Percentiles rank a stretch among this genome's conserved stretches.
phyloP scores from a whole-genome alignment of 148 eudicot genomes.

The Suaeda aralocaspica region DNA sequence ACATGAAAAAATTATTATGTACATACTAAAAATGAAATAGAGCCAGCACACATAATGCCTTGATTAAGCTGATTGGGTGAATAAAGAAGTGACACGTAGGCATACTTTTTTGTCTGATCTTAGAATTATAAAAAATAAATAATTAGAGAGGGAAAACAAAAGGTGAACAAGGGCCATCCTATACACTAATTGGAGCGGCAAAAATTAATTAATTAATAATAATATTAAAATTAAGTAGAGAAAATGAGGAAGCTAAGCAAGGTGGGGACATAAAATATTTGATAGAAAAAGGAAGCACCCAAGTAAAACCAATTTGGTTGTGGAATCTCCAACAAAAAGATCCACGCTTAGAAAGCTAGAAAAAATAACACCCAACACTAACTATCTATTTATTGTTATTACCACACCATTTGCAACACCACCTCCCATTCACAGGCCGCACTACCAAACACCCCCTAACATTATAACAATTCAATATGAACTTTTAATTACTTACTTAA shows the following conservation, averaged over 20 bases:
- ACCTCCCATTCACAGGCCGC: constrained; percentile 1
- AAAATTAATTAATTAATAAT: constrained; percentile 1
- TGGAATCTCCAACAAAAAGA: constrained; percentile 85
- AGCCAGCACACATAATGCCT: constrained; percentile 22
- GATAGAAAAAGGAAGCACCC: constrained; percentile 32
- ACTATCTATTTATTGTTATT: too few species aligned
- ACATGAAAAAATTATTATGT: too few species aligned
- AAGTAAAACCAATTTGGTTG: constrained; percentile 51
- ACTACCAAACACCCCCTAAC: not conserved
- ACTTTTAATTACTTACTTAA: not conserved
- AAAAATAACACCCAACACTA: constrained; percentile 15
- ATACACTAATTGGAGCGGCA: constrained; percentile 11
- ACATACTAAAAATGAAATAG: too few species aligned
- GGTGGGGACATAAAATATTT: constrained; percentile 30
- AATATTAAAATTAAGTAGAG: not conserved
- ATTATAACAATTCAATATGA: not conserved
- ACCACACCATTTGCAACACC: not conserved
- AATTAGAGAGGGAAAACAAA: not conserved
- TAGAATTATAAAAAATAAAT: not conserved
- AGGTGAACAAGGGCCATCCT: constrained; percentile 13
- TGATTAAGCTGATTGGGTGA: constrained; percentile 30
- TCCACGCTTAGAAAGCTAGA: constrained; percentile 81
- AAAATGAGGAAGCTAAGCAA: not conserved
- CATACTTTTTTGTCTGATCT: constrained; percentile 13
- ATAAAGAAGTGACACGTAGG: constrained; percentile 27